Percentiles rank a stretch among this genome's conserved stretches.
phyloP scores from a whole-genome alignment of 352 stramenopile species.

The Globisporangium nodosum region DNA sequence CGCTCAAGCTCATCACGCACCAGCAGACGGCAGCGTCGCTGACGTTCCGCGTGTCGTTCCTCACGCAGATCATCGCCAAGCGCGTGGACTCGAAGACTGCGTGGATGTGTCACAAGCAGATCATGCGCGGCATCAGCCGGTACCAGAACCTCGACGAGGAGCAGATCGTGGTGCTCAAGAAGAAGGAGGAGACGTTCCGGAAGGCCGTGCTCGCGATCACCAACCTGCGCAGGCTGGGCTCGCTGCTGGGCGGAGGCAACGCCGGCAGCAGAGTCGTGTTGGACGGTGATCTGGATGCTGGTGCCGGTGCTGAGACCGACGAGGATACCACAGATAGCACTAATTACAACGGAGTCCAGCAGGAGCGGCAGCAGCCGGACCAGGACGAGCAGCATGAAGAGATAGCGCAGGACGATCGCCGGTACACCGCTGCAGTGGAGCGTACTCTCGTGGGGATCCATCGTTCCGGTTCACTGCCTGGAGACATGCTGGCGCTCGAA shows the following conservation, averaged over 20 bases:
- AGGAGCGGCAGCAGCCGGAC: background rate
- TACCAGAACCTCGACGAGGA: constrained; percentile 64
- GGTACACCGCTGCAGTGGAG: constrained; percentile 40
- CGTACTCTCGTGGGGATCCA: constrained; percentile 13
- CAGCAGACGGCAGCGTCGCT: constrained; percentile 45
- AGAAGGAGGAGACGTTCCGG: constrained; percentile 69
- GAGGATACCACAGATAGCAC: background rate
- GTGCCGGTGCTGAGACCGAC: background rate
- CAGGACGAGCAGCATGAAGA: background rate
- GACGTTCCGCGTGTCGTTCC: constrained; percentile 58
- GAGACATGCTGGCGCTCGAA: constrained; percentile 48
- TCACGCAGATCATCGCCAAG: constrained; percentile 54
- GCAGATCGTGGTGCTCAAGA: constrained; percentile 54
- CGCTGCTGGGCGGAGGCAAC: constrained; percentile 11
- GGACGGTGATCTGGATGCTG: constrained; percentile 1
- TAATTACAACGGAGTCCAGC: background rate
- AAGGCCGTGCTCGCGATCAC: constrained; percentile 59
- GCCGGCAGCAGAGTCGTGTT: background rate
- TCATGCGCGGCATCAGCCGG: constrained; percentile 68
- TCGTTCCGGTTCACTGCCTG: constrained; percentile 2
- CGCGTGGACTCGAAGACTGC: constrained; percentile 72
- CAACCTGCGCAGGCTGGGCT: constrained; percentile 34
- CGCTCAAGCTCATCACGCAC: constrained; percentile 56
- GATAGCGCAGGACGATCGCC: constrained; percentile 11
- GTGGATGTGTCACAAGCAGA: constrained; percentile 75